Evolutionary conservation across 129 eudicot species (phyloP).

Genomic region (Mikania micrantha): DNA sequence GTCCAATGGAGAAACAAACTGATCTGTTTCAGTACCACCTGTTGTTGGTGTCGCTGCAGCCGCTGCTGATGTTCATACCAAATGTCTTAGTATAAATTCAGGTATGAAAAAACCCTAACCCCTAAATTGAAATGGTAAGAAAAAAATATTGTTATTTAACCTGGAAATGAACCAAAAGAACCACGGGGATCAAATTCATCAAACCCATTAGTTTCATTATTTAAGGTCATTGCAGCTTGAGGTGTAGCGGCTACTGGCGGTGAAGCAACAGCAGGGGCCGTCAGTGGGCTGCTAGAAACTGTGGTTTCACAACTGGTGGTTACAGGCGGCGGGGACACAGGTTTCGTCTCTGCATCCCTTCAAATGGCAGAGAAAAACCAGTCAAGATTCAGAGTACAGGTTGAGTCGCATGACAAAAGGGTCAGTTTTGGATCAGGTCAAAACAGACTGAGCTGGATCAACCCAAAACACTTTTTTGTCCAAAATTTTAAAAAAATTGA

Average conservation of each 20-base stretch:
- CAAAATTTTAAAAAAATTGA: neutral
- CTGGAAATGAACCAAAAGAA: conserved; percentile 55
- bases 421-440: neutral
- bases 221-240: conserved; percentile 29
- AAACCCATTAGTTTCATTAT: conserved; percentile 45
- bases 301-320: conserved; percentile 32
- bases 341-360: conserved; percentile 67
- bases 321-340: conserved; percentile 44
- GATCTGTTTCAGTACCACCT: conserved; percentile 54
- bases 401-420: neutral
- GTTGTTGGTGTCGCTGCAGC: conserved; percentile 48
- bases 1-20: conserved; percentile 68
- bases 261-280: conserved; percentile 26
- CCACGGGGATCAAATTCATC: conserved; percentile 90
- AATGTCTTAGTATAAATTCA: neutral
- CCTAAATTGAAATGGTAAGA: neutral
- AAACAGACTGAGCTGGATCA: neutral
- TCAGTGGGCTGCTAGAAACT: conserved; percentile 12
- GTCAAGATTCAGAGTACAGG: conserved; percentile 3
- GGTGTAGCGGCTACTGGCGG: conserved; percentile 32
- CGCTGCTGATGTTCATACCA: conserved; percentile 39
- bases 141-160: neutral
- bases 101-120: neutral
- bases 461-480: neutral
- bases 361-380: conserved; percentile 1